A percentile compares a stretch with the other conserved stretches of the same genome.
phyloP scores from a whole-genome alignment of 2,329 filamentous ascomycete species.

The Onygena corvina region DNA sequence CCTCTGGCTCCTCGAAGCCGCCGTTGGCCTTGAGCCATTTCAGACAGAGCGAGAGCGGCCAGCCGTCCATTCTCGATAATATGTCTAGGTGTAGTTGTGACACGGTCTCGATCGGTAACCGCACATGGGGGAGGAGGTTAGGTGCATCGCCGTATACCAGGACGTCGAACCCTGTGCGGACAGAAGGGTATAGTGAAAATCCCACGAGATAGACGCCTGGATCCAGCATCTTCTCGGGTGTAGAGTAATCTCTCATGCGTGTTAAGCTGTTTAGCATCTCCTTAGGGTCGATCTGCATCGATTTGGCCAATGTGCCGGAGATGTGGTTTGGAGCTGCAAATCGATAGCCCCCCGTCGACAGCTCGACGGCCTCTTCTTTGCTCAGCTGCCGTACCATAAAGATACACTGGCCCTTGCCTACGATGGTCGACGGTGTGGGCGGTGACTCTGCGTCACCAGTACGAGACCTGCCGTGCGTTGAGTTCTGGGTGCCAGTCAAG shows the following conservation, averaged over 20 bases:
- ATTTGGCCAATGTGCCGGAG: conserved; percentile 53
- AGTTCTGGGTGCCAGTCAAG: conserved; percentile 44
- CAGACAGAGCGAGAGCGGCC: conserved; percentile 27
- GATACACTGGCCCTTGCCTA: conserved; percentile 65
- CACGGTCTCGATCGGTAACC: conserved; percentile 43
- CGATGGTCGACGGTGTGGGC: conserved; percentile 24
- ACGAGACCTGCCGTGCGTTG: conserved; percentile 19
- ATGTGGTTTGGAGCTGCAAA: conserved; percentile 63
- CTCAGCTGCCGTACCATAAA: conserved; percentile 59
- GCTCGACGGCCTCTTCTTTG: conserved; percentile 47
- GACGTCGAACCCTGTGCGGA: conserved; percentile 51
- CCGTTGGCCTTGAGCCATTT: conserved; percentile 25
- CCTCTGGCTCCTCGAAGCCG: conserved; percentile 18
- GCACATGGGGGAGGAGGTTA: conserved; percentile 50
- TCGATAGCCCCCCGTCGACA: conserved; percentile 63
- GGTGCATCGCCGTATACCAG: conserved; percentile 46
- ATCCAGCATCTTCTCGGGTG: conserved; percentile 17
- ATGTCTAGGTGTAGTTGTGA: conserved; percentile 46
- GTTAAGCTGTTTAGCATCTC: conserved; percentile 51
- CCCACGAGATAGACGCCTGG: conserved; percentile 34
- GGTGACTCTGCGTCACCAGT: conserved; percentile 31
- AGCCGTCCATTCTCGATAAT: conserved; percentile 33
- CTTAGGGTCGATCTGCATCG: conserved; percentile 58
- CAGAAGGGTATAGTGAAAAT: conserved; percentile 35
- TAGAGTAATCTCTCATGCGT: conserved; percentile 49